Evolutionary conservation across 2,329 filamentous ascomycete genomes (phyloP), one percentile per base, ranked within the genome.

Genomic region (Nemania diffusa): DNA sequence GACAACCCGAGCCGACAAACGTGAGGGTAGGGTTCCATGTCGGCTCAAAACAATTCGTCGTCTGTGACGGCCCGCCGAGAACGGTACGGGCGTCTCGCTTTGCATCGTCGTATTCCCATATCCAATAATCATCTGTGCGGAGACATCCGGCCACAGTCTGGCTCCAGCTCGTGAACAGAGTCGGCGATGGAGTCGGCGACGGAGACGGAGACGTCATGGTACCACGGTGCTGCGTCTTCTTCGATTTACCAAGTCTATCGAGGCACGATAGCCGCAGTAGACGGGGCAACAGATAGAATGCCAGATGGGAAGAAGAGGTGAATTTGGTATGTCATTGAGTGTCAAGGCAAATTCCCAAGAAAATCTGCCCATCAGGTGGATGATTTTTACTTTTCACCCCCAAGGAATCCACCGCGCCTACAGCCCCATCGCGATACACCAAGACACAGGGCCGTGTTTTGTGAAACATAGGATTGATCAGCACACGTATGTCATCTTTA

Each of bases 11-110:
- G 7, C 68, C 73, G 5, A 22, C 68, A 29, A 73, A 74, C 15
- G 68, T 71, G 32, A 63, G 24, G 3, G 67, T 69, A 0, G 70
- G 42, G 34, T 55, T 42, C 68, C 72, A 73, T 11, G 65, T 53
- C 27, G 73, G 58, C 1, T 73, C 63, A 52, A 75, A 67, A 56
- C 73, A 75, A 13, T 68, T 46, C 11, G 63, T 60, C n/a, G 62
- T 74, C 57, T 75, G 73, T 8, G 73, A 69, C 22, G 73, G 73
- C 1, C 73, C 73, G 7, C 73, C 72, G 9, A 74, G 58, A 2
- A 73, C 73, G 5, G 73, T 75, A 6, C 70, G 65, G 15, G 62
- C 67, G 50, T 74, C 71, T 0, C 1, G 2, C 8, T 17, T 9
- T 15, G 11, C 40, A 1, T 42, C 5, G 20, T 67, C 22, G 34